Evolutionary conservation across 164 flowering plant genomes (phyloP), one percentile per base, ranked within the genome.

Genomic region (Piper betle): DNA sequence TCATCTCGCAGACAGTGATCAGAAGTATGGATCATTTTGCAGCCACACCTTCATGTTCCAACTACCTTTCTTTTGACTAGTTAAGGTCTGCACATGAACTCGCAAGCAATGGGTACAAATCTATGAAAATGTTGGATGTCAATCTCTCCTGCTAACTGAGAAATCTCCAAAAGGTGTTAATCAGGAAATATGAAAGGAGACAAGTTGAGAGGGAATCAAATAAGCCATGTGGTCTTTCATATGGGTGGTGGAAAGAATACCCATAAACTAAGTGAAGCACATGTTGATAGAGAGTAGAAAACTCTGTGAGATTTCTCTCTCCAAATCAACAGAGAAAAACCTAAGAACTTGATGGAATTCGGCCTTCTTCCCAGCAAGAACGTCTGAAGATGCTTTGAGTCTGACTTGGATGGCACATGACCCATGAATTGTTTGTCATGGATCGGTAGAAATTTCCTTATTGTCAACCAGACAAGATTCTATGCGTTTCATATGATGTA

Each of bases 151-250:
- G 33, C 33, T 25, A 25, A 25, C 33, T 0, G 33, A 25, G 33
- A 25, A 25, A 25, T 25, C 33, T 25, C 33, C 33, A 25, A 25
- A 25, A 25, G 59, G 17, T 67, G 65, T 39, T 46, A 20, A 16
- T 11, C 18, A 37, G 37, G 6, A 41, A 38, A 46, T 5, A 2
- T 46, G 7, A 15, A 46, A 10, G 68, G 64, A 39, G 40, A 39
- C 39, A 64, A 64, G 54, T 56, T 50, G 50, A 12, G 20, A 52
- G 54, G 68, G 72, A 59, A 69, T 69, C 72, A 60, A 62, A 69
- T 56, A 50, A 64, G 9, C 33, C 72, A 69, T 64, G 72, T 69
- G 72, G 68, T 64, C 42, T 25, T 62, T 60, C 68, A 25, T 61
- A 39, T 54, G 64, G 69, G 37, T 48, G 54, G 4, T 52, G 57